Base-by-base conservation (phyloP, 805 yeast species). In the Alloascoidea hylecoeti region DNA sequence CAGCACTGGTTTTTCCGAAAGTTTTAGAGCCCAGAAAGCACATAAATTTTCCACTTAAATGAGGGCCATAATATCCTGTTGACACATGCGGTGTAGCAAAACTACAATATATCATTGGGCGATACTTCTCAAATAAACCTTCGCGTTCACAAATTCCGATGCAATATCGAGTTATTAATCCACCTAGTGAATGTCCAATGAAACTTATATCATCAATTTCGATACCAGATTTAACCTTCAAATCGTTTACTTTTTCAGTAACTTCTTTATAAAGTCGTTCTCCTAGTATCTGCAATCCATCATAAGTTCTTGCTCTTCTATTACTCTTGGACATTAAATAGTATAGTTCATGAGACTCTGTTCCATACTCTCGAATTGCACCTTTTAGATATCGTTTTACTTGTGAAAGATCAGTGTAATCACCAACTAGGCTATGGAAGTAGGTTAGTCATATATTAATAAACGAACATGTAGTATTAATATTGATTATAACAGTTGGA, bases 161-260 rank as follows among this genome's bases (percentile, higher is more conserved):
- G 18, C 82, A 70, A 52, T 82, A 84, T 33, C 96, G 64, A 0
- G 85, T 66, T 13, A 84, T 68, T 19, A 89, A 56, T 0, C 97
- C 97, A n/a, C 96, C 97, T 38, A 88, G 55, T 0, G 95, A 83
- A 53, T 88, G 89, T 0, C 96, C 96, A 2, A 86, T 67, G 32
- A 88, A 61, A 44, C 89, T 78, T 35, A 88, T 66, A 41, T 75
- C 68, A 6, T 64, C 63, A 9, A 81, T 79, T 13, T 42, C 46
- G n/a, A 52, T 55, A 4, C 51, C 51, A 2, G 45, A 49, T 63
- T 42, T 59, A 64, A 47, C 61, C 68, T 43, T 63, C 77, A 55
- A 53, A 69, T 48, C 70, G 56, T 44, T 64, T 55, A 42, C 61
- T 49, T 42, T 41, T 55, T 57, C 50, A 14, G 56, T 56, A 13